phyloP scores from a whole-genome alignment of 768 basidiomycete species.

The Hygrophoropsis aurantiaca region DNA sequence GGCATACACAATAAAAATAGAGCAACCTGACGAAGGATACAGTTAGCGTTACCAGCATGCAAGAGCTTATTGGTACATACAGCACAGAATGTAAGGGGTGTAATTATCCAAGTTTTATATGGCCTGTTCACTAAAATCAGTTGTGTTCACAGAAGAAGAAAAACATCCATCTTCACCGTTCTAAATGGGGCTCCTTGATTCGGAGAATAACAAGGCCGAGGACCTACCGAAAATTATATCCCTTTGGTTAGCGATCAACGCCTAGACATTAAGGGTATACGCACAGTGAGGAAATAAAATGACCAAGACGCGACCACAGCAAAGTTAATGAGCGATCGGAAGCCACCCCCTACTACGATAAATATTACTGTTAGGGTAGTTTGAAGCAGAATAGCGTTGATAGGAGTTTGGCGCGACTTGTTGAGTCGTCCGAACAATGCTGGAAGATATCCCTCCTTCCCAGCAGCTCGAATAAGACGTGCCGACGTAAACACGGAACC shows the following conservation, averaged over 20 bases:
- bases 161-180: slow-evolving; percentile 49
- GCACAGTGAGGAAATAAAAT: slow-evolving; percentile 82
- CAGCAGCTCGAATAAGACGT: slow-evolving; percentile 87
- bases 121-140: slow-evolving; percentile 52
- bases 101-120: slow-evolving; percentile 89
- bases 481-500: slow-evolving; percentile 74
- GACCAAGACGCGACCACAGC: slow-evolving; percentile 86
- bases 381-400: slow-evolving; percentile 86
- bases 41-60: not conserved
- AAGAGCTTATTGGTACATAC: slow-evolving; percentile 44
- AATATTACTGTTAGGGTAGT: slow-evolving; percentile 72
- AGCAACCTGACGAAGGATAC: slow-evolving; percentile 57
- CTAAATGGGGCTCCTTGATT: slow-evolving; percentile 85
- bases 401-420: slow-evolving; percentile 72
- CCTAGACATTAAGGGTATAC: slow-evolving; percentile 17
- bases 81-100: slow-evolving; percentile 86
- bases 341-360: slow-evolving; percentile 86
- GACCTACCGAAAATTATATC: slow-evolving; percentile 48
- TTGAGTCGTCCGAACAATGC: slow-evolving; percentile 79
- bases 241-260: too few relatives aligned
- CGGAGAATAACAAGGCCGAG: slow-evolving; percentile 86
- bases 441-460: slow-evolving; percentile 86
- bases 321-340: slow-evolving; percentile 86
- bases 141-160: not conserved
- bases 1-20: slow-evolving; percentile 93